phyloP scores from a whole-genome alignment of 192 early-diverging fungal species.

The Umbelopsis sp. region DNA sequence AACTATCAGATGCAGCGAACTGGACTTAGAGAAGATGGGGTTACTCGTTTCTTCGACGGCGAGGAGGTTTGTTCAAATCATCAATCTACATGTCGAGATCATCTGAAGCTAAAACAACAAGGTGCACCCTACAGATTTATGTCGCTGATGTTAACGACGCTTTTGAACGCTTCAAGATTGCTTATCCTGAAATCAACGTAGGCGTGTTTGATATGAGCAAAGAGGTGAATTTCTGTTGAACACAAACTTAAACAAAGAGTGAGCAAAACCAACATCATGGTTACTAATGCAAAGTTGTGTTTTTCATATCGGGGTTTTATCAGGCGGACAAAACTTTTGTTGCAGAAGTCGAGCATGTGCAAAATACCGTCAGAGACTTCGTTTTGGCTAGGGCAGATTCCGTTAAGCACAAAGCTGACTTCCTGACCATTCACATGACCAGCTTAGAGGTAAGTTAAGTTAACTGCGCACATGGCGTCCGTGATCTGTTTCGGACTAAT shows the following conservation, averaged over 20 bases:
- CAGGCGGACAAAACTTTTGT: slow-evolving; percentile 28
- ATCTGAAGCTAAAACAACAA: not conserved
- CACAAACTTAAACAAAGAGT: too few relatives aligned
- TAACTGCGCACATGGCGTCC: too few relatives aligned
- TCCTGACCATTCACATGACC: slow-evolving; percentile 20
- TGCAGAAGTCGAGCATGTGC: slow-evolving; percentile 13
- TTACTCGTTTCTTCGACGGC: slow-evolving; percentile 1
- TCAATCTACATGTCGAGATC: too few relatives aligned
- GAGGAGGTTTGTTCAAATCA: not conserved
- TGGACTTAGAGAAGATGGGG: not conserved
- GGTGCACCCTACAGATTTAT: not conserved
- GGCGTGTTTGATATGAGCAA: slow-evolving; percentile 21
- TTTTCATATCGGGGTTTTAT: not conserved
- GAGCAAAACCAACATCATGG: too few relatives aligned
- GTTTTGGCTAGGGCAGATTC: not conserved
- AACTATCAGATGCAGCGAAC: not conserved
- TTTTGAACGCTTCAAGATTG: slow-evolving; percentile 6
- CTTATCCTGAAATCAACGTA: not conserved
- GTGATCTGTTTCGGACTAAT: too few relatives aligned
- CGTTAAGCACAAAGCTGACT: slow-evolving; percentile 10
- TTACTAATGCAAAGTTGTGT: too few relatives aligned
- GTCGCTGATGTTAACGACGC: slow-evolving; percentile 9
- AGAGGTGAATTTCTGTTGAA: slow-evolving; percentile 16
- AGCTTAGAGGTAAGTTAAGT: slow-evolving; percentile 15
- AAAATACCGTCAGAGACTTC: slow-evolving; percentile 14